Percentiles rank a stretch among this genome's conserved stretches.
phyloP scores from a whole-genome alignment of 2,329 filamentous ascomycete species.

The Fusarium napiforme region DNA sequence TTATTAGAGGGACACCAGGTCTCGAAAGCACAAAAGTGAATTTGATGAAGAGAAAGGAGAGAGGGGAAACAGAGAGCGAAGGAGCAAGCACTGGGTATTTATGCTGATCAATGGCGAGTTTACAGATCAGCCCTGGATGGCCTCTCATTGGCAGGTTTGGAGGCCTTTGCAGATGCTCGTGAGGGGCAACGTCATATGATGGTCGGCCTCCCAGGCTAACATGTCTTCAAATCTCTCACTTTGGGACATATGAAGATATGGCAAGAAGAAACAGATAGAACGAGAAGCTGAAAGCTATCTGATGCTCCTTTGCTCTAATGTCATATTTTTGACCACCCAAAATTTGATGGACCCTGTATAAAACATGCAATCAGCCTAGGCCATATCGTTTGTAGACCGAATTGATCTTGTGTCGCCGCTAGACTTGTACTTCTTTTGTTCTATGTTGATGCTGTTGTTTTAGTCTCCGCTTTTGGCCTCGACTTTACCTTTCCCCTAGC shows the following conservation, averaged over 20 bases:
- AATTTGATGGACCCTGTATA: background rate
- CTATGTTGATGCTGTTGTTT: too few relatives aligned
- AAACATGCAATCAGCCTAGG: background rate
- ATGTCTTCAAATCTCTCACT: background rate
- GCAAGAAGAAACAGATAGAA: background rate
- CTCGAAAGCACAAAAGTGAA: background rate
- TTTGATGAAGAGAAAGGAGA: background rate
- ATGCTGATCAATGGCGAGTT: background rate
- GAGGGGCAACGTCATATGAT: constrained; percentile 8
- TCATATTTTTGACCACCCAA: too few relatives aligned
- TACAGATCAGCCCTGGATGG: background rate
- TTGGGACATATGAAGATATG: rapidly evolving
- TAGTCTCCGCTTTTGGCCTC: too few relatives aligned
- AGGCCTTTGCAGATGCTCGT: constrained; percentile 15
- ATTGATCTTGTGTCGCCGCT: background rate
- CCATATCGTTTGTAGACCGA: background rate
- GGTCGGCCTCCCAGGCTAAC: constrained; percentile 14
- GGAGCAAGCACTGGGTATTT: background rate
- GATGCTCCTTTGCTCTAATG: too few relatives aligned
- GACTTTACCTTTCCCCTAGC: too few relatives aligned
- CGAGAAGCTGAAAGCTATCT: rapidly evolving
- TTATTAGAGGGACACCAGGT: background rate
- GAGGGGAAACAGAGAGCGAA: background rate
- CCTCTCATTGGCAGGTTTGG: constrained; percentile 20
- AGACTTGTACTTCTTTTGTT: too few relatives aligned